Evolutionary conservation across 257 asterid genomes (phyloP), one percentile per base, ranked within the genome.

Genomic region (Ophiorrhiza pumila): DNA sequence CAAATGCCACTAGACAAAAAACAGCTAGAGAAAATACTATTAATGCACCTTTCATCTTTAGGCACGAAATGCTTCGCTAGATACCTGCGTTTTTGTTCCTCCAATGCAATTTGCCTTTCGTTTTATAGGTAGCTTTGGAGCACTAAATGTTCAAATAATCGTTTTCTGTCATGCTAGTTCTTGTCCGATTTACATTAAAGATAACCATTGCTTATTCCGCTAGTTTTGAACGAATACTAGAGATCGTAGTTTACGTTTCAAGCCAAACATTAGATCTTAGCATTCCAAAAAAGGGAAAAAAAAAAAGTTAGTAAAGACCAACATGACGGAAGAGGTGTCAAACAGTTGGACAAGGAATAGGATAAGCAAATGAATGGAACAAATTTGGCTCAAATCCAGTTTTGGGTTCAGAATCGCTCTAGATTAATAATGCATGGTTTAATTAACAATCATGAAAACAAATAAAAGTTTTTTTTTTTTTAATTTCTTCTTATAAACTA

Each of bases 21-120:
- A 85, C 65, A 20, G 52, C 65, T 25, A 83, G 25, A 58, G 65
- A 13, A 14, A 79, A 41, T 59, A 78, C 50, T 45, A n/a, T n/a
- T n/a, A 76, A 41, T 41, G 72, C 31, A 66, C 9, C 69, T 25
- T 74, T 83, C 88, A 83, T 88, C 8, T 22, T 82, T 73, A n/a
- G 46, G 32, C 25, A 27, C 9, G 14, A 13, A n/a, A 13, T 4
- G 17, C 0, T 1, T 2, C 7, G 22, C 15, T 23, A 12, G 17
- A 55, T 7, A 6, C 2, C 0, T 0, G 3, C 1, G 0, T 3
- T 23, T 7, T 53, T 53, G 60, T n/a, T n/a, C 23, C 39, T 3
- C 64, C 64, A 58, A 58, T 15, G 35, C 22, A 29, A 29, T 29
- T 10, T 0, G 3, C 42, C 42, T 37, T 37, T 37, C 42, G 4